phyloP scores from a whole-genome alignment of 2,329 filamentous ascomycete species.

The Ophiostoma tasmaniense region DNA sequence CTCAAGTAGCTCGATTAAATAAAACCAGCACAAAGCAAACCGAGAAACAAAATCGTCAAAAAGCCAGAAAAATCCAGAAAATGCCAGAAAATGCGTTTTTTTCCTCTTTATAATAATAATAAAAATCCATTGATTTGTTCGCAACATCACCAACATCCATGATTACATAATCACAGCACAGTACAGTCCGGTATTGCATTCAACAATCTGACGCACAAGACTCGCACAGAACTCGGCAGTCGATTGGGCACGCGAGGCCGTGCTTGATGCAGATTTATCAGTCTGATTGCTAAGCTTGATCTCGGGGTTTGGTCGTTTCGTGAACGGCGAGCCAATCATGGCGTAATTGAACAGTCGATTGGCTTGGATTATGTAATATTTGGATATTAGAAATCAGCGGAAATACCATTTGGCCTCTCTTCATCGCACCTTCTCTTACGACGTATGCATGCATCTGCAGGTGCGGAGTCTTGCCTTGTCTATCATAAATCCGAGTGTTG shows the following conservation, averaged over 20 bases:
- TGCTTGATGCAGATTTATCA: background rate
- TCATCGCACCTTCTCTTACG: background rate
- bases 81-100: too few species aligned
- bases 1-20: too few species aligned
- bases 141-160: background rate
- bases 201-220: too few species aligned
- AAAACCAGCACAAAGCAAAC: too few species aligned
- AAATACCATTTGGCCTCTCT: background rate
- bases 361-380: background rate
- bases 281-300: background rate
- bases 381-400: background rate
- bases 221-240: background rate
- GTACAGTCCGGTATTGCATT: background rate
- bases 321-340: background rate
- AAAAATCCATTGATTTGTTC: too few species aligned
- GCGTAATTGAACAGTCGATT: too few species aligned
- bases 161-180: background rate
- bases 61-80: too few species aligned
- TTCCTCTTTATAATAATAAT: too few species aligned
- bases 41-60: too few species aligned
- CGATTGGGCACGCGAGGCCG: background rate
- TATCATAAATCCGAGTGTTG: background rate
- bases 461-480: background rate
- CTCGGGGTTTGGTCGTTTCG: too few species aligned
- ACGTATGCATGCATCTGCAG: background rate